These are phyloP conservation scores for Candolleomyces aberdarensis DNA, from an alignment of 768 basidiomycete species.

Conservation along the genomic window DNA sequence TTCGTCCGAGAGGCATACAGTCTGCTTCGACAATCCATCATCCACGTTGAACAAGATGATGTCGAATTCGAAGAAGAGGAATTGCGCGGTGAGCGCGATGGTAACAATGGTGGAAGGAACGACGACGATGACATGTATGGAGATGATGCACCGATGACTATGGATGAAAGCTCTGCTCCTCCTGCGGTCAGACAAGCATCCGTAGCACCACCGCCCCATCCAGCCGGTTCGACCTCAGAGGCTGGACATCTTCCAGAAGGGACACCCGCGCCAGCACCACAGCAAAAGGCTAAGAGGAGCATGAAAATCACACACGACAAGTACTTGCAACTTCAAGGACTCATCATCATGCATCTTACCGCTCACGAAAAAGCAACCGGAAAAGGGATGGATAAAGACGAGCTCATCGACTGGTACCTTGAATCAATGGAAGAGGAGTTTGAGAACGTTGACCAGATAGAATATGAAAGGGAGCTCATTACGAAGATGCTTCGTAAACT, in stretches of 20 bases:
- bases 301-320: conserved; percentile 96
- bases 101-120: conserved; percentile 28
- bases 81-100: conserved; percentile 50
- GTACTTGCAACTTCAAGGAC: conserved; percentile 85
- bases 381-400: conserved; percentile 80
- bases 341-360: conserved; percentile 80
- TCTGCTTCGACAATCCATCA: conserved; percentile 93
- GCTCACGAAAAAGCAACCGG: conserved; percentile 75
- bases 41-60: conserved; percentile 98
- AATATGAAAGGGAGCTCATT: conserved; percentile 88
- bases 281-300: conserved; percentile 54
- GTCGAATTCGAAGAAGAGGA: conserved; percentile 97
- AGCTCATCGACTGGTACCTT: conserved; percentile 95
- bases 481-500: conserved; percentile 86
- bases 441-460: conserved; percentile 80
- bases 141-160: conserved; percentile 59
- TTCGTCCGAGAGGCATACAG: conserved; percentile 96
- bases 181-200: conserved; percentile 27
- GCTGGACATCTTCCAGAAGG: conserved; percentile 24
- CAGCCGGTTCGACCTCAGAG: conserved; percentile 35
- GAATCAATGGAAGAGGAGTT: conserved; percentile 85
- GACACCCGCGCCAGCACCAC: conserved; percentile 22
- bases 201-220: conserved; percentile 23
- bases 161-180: conserved; percentile 49
- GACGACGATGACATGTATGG: conserved; percentile 24